A percentile compares a stretch with the other conserved stretches of the same genome.
Conservation (phyloP, 441 rosid species). For the Arabidopsis hybrid region DNA sequence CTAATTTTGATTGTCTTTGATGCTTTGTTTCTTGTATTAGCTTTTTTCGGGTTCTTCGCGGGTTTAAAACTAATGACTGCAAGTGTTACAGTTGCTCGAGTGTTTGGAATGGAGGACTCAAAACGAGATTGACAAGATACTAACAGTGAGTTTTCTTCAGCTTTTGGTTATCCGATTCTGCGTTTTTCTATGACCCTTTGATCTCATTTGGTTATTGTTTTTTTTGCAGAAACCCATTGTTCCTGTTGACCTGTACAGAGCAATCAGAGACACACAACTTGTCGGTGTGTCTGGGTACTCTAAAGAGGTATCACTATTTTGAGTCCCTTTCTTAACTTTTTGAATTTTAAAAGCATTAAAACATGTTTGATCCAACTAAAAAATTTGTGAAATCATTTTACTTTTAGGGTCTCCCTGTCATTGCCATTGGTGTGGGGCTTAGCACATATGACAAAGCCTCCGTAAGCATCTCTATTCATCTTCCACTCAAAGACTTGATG, state of each 20-base stretch:
- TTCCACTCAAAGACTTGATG: slow-evolving; percentile 4
- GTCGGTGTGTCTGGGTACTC: slow-evolving; percentile 71
- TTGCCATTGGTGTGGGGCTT: slow-evolving; percentile 76
- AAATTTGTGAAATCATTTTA: slow-evolving; percentile 4
- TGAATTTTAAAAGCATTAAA: slow-evolving; percentile 3
- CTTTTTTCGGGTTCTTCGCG: no score
- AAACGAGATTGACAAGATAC: slow-evolving; percentile 64
- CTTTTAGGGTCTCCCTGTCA: slow-evolving; percentile 73
- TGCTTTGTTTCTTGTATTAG: slow-evolving; percentile 11
- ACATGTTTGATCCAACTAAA: slow-evolving; percentile 19
- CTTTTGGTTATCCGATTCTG: neutral
- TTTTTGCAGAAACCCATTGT: slow-evolving; percentile 64
- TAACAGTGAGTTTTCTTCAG: slow-evolving; percentile 49
- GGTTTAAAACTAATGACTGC: slow-evolving; percentile 37
- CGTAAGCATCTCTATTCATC: slow-evolving; percentile 46
- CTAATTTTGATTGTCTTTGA: slow-evolving; percentile 1
- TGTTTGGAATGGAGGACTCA: slow-evolving; percentile 67
- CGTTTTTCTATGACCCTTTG: neutral
- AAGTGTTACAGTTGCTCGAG: slow-evolving; percentile 61
- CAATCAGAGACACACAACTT: slow-evolving; percentile 73
- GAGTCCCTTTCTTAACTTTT: slow-evolving; percentile 11
- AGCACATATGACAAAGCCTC: slow-evolving; percentile 83
- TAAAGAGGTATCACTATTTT: slow-evolving; percentile 56
- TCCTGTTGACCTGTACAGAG: slow-evolving; percentile 67
- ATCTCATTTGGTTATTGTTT: neutral